phyloP scores from a whole-genome alignment of 2,329 filamentous ascomycete species.

The Phoma sp. region DNA sequence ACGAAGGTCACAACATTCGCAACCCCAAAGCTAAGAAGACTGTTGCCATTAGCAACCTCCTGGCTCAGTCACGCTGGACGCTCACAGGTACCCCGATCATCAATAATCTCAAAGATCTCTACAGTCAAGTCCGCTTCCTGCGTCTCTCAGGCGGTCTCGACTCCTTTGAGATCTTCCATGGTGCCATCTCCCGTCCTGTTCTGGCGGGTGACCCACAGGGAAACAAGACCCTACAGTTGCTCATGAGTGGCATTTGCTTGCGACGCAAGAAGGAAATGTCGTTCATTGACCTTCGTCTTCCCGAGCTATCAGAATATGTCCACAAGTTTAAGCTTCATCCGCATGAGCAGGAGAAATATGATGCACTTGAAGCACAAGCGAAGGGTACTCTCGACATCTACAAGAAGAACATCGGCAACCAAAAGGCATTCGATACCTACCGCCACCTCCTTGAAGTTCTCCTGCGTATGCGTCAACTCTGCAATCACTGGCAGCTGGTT shows the following conservation, averaged over 20 bases:
- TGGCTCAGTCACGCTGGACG: slow-evolving; percentile 78
- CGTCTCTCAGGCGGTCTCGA: slow-evolving; percentile 78
- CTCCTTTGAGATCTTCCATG: slow-evolving; percentile 75
- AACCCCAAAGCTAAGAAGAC: slow-evolving; percentile 78
- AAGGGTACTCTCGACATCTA: slow-evolving; percentile 72
- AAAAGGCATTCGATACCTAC: slow-evolving; percentile 61
- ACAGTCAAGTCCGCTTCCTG: slow-evolving; percentile 80
- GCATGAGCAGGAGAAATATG: slow-evolving; percentile 80
- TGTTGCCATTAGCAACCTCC: slow-evolving; percentile 70
- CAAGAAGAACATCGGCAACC: slow-evolving; percentile 54
- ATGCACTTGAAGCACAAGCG: slow-evolving; percentile 74
- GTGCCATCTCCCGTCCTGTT: slow-evolving; percentile 73
- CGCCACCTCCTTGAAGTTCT: slow-evolving; percentile 81
- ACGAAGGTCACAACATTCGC: slow-evolving; percentile 71
- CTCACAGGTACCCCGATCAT: slow-evolving; percentile 71
- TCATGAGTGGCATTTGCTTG: slow-evolving; percentile 83
- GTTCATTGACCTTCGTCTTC: slow-evolving; percentile 82
- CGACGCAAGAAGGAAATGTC: slow-evolving; percentile 87
- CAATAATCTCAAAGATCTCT: slow-evolving; percentile 82
- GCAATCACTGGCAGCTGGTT: slow-evolving; percentile 88
- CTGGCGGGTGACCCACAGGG: slow-evolving; percentile 64
- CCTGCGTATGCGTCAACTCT: slow-evolving; percentile 82
- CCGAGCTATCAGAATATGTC: slow-evolving; percentile 78
- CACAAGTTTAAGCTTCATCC: slow-evolving; percentile 76
- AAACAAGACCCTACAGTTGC: slow-evolving; percentile 71